Percentiles rank a stretch among this genome's conserved stretches.
Evolutionary conservation across 2,329 filamentous ascomycete genomes (phyloP).

Genomic region (Xylariaceae sp.): DNA sequence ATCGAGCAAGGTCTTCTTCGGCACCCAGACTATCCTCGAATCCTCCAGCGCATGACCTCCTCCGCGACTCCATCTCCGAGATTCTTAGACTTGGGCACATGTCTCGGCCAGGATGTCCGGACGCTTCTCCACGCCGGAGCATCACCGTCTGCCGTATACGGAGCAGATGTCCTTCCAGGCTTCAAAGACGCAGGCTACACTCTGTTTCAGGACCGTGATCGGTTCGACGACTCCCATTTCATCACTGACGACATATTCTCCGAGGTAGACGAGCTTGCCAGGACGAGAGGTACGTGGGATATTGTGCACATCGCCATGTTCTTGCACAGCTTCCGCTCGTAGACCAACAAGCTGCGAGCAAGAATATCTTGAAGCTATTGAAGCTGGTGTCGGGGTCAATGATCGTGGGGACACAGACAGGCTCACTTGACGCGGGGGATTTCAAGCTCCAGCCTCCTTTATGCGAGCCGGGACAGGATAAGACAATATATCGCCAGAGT

Average conservation of each 20-base stretch:
- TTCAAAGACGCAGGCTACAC: slow-evolving; percentile 7
- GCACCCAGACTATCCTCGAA: slow-evolving; percentile 11
- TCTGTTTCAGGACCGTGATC: slow-evolving; percentile 9
- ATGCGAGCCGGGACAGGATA: slow-evolving; percentile 10
- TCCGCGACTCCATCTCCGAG: slow-evolving; percentile 1
- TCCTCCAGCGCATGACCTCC: slow-evolving; percentile 7
- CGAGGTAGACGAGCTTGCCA: slow-evolving; percentile 9
- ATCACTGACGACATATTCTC: slow-evolving; percentile 13
- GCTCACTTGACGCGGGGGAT: slow-evolving; percentile 7
- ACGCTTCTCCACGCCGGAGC: slow-evolving; percentile 10
- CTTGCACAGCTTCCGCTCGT: slow-evolving; percentile 10
- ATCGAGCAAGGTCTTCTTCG: slow-evolving; percentile 14
- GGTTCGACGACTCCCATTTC: slow-evolving; percentile 10
- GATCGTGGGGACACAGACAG: slow-evolving; percentile 11
- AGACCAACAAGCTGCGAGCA: slow-evolving; percentile 8
- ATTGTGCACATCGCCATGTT: slow-evolving; percentile 15
- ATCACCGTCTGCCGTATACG: slow-evolving; percentile 6
- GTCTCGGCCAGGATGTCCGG: slow-evolving; percentile 13
- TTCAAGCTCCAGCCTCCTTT: slow-evolving; percentile 6
- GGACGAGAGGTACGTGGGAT: slow-evolving; percentile 12
- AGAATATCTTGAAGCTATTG: slow-evolving; percentile 11
- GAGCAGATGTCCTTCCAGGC: slow-evolving; percentile 6
- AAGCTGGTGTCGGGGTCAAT: slow-evolving; percentile 9
- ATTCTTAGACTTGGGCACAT: slow-evolving; percentile 14
- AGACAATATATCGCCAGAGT: slow-evolving; percentile 8